These are phyloP conservation scores for Graphium sp. DNA, from an alignment of 2,329 filamentous ascomycete genomes.

Conservation along the genomic window DNA sequence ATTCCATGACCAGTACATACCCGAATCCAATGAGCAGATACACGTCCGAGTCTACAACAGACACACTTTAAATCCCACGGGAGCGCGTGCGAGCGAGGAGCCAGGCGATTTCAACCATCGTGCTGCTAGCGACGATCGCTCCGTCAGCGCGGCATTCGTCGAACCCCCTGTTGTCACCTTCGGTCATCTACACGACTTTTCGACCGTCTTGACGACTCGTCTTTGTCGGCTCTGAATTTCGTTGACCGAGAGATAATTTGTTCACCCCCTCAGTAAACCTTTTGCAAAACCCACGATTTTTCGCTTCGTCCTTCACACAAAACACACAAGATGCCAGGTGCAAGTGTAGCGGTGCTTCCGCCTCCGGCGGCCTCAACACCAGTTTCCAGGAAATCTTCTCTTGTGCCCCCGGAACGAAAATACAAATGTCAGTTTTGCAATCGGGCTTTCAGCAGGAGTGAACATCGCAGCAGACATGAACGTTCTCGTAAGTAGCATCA, in stretches of 20 bases:
- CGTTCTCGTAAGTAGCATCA: constrained; percentile 96
- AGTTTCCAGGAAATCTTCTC: constrained; percentile 56
- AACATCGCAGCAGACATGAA: constrained; percentile 93
- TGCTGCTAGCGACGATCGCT: constrained; percentile 16
- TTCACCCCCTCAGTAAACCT: too few species aligned
- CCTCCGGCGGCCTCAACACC: constrained; percentile 51
- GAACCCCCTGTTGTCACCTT: too few species aligned
- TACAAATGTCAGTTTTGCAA: constrained; percentile 99
- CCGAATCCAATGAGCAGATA: constrained; percentile 34
- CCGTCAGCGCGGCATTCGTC: too few species aligned
- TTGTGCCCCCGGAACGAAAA: constrained; percentile 85
- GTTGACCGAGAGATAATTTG: too few species aligned
- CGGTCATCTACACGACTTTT: too few species aligned
- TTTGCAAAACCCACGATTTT: background rate
- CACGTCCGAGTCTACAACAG: constrained; percentile 31
- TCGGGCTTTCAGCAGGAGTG: constrained; percentile 90
- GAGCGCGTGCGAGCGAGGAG: constrained; percentile 44
- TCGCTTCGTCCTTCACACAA: constrained; percentile 10
- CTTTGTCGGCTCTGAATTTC: too few species aligned
- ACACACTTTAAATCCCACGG: constrained; percentile 58
- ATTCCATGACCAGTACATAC: constrained; percentile 23
- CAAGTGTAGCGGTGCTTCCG: constrained; percentile 47
- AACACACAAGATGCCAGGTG: constrained; percentile 47
- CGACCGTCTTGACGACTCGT: too few species aligned
- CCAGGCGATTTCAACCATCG: constrained; percentile 43